Base-by-base conservation (phyloP, 805 yeast species). In the Zygotorulaspora chibaensis region DNA sequence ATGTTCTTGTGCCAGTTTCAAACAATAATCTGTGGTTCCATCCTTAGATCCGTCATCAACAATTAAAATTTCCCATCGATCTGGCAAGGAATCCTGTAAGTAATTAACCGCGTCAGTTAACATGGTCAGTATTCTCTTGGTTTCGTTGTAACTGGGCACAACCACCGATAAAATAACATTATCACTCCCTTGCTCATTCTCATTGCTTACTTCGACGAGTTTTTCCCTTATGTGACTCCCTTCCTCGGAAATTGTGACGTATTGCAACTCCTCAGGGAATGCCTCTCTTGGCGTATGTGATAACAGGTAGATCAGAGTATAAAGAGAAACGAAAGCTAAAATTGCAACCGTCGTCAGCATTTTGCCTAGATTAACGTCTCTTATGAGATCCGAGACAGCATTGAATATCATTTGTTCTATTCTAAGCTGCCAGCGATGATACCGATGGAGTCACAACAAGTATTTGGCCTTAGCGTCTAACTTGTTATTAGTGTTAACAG, bases 21-120 rank as follows among this genome's bases (percentile, higher is more conserved):
- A 61, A 10, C 96, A 95, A 58, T 72, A 83, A 25, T 76, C 75
- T 12, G 81, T 77, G 0, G 98, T 91, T 2, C 82, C 81, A 66
- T 93, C 99, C 34, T 61, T 71, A 3, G 96, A 86, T 4, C 96
- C 96, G 67, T 93, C 99, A 67, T 93, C 98, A 12, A 93, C 90
- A 16, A 93, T 73, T 23, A 93, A 47, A 39, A 93, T 79, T 67
- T 93, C 99, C 48, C 70, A 55, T 37, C 65, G 58, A 1, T 61
- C 52, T 2, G 51, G 43, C 50, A 70, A 67, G 6, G 67, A 54
- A 4, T 46, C 26, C 31, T 72, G 60, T 49, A 91, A 68, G 53
- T 75, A 79, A 2, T 63, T 75, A 27, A 86, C 71, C 1, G 87
- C 72, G 45, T 87, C 96, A 42, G 76, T 79, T 33, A 87, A 67